Conservation (phyloP, 1,139 yeast genomes). For the Pichia sp. region DNA sequence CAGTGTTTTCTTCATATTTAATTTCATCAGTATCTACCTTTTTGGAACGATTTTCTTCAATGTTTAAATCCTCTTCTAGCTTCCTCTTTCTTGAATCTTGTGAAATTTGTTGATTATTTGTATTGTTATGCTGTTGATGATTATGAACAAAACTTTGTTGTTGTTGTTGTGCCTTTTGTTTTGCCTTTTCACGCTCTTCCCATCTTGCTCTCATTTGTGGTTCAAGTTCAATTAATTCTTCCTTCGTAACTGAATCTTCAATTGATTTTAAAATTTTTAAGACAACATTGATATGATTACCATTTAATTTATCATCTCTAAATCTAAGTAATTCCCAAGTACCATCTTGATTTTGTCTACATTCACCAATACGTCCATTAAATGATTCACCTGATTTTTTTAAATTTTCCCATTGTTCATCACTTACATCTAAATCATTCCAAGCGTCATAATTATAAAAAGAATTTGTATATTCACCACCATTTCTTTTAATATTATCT, state of each 20-base stretch:
- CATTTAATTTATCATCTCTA: constrained; percentile 87
- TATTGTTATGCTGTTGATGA: neutral
- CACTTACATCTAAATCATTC: constrained; percentile 54
- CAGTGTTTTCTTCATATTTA: neutral
- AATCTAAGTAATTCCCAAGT: constrained; percentile 84
- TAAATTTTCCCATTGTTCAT: constrained; percentile 77
- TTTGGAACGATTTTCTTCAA: constrained; percentile 1
- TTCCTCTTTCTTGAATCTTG: constrained; percentile 13
- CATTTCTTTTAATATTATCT: constrained; percentile 24
- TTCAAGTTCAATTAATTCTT: constrained; percentile 55
- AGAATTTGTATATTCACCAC: constrained; percentile 27
- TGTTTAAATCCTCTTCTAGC: constrained; percentile 6
- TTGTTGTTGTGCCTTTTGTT: constrained; percentile 15
- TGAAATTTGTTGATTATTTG: neutral
- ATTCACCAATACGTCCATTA: constrained; percentile 88
- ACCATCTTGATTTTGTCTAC: constrained; percentile 48
- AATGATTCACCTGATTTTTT: constrained; percentile 71
- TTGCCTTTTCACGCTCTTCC: constrained; percentile 38
- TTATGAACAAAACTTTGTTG: constrained; percentile 18
- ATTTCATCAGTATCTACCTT: constrained; percentile 7
- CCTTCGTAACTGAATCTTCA: constrained; percentile 75
- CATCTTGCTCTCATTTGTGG: constrained; percentile 41
- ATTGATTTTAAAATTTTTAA: constrained; percentile 79
- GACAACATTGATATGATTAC: constrained; percentile 77
- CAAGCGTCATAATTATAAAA: constrained; percentile 53